These are phyloP conservation scores for Delitschia confertaspora DNA, from an alignment of 495 filamentous ascomycete species.

Conservation along the genomic window DNA sequence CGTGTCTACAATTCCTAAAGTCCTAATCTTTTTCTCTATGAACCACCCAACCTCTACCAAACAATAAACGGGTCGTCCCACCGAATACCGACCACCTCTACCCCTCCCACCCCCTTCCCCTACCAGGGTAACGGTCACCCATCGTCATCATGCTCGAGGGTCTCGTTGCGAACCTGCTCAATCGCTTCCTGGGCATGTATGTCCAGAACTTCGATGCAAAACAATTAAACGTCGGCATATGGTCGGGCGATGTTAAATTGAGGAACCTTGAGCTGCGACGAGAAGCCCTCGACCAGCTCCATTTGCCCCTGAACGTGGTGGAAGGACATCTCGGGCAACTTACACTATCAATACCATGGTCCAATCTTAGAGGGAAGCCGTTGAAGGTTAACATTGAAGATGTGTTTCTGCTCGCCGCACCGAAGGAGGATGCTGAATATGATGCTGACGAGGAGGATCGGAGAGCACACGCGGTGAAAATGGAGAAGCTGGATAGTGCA, in stretches of 20 bases:
- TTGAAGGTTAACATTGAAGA: slow-evolving; percentile 93
- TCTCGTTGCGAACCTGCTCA: slow-evolving; percentile 78
- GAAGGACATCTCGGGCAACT: slow-evolving; percentile 88
- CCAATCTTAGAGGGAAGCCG: slow-evolving; percentile 85
- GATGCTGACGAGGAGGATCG: slow-evolving; percentile 83
- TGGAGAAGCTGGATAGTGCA: slow-evolving; percentile 94
- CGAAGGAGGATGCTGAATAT: slow-evolving; percentile 88
- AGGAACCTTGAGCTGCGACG: slow-evolving; percentile 81
- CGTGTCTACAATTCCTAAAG: slow-evolving; percentile 7
- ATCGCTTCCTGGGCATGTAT: slow-evolving; percentile 98
- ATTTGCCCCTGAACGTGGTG: slow-evolving; percentile 88
- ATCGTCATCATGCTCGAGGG: slow-evolving; percentile 55
- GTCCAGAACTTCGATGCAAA: slow-evolving; percentile 97
- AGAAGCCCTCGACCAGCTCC: slow-evolving; percentile 93
- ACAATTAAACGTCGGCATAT: slow-evolving; percentile 95
- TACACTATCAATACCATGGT: slow-evolving; percentile 91
- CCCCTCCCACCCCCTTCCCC: slow-evolving; percentile 10
- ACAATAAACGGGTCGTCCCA: no score
- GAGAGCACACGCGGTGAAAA: slow-evolving; percentile 76
- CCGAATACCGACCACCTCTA: slow-evolving; percentile 3
- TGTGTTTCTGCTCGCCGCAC: slow-evolving; percentile 88
- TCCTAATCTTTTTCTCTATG: slow-evolving; percentile 6
- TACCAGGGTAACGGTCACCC: slow-evolving; percentile 32
- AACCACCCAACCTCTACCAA: slow-evolving; percentile 2
- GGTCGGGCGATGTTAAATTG: slow-evolving; percentile 93